Base-by-base conservation (phyloP, 352 stramenopile species). In the Phytophthora hibernalis region DNA sequence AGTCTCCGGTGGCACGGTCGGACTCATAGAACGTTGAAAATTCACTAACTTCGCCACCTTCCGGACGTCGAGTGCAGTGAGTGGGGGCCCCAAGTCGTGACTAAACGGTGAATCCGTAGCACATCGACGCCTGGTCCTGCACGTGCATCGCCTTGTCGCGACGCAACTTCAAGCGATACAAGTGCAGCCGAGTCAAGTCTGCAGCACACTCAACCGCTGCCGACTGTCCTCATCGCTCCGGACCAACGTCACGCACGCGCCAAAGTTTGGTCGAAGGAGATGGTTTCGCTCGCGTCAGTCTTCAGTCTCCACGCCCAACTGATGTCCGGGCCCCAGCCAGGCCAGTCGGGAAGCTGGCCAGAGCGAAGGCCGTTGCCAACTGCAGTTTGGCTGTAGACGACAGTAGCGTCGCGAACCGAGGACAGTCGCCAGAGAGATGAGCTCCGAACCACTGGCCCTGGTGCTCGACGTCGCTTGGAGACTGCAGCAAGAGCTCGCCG, bases 391-490 rank as follows among this genome's bases (percentile, higher is more conserved):
- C 68, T 65, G 59, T 68, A 68, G 63, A 69, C 65, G 65, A 68
- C 35, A 57, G 43, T 50, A 49, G 35, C 16, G 35, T 37, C 7
- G 26, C 21, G 11, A 42, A 18, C 51, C 44, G 54, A 12, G 7
- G 42, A 48, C 45, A 54, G 52, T 65, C 58, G 65, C 58, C 58
- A 73, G 65, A 45, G 59, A 59, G 65, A 61, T 73, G 65, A 37
- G 65, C 59, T n/a, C n/a, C n/a, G 30, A 72, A 68, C 43, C 50
- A 72, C 61, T 72, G 64, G 64, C 37, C 51, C 54, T 55, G 24
- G 37, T 38, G 11, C 18, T 20, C 38, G 22, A n/a, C 13, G 37
- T 16, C 50, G 33, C 31, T 38, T 54, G 10, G 31, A 37, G 11
- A 10, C 31, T 13, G 31, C 31, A 37, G 31, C 31, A 28, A 28